Evolutionary conservation across 495 filamentous ascomycete genomes (phyloP).

Genomic region (Daldinia bambusicola): DNA sequence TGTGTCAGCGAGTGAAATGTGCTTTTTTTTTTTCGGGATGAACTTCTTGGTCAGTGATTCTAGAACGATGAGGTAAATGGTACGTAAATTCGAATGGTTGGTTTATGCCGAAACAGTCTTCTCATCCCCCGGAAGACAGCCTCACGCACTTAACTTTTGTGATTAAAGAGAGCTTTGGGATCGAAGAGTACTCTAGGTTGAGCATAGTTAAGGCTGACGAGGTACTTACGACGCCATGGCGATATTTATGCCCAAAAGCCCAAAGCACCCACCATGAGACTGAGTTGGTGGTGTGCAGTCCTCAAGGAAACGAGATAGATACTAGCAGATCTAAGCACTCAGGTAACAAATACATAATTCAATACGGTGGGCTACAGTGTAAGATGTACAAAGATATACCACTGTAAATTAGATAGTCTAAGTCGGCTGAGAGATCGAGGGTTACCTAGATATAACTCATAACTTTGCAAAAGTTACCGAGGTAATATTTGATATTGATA

Average conservation of each 20-base stretch:
- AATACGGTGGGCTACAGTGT: not conserved
- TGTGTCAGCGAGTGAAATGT: slow-evolving; percentile 1
- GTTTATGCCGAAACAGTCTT: not conserved
- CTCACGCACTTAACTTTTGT: too few relatives aligned
- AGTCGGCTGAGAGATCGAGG: not conserved
- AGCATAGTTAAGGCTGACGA: not conserved
- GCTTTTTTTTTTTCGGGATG: not conserved
- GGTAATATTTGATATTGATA: not conserved
- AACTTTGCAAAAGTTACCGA: too few relatives aligned
- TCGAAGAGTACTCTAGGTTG: too few relatives aligned
- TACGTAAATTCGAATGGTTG: not conserved
- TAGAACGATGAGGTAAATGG: not conserved
- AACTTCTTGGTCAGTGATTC: not conserved
- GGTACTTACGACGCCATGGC: not conserved
- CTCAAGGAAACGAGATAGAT: not conserved
- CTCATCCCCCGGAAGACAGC: too few relatives aligned
- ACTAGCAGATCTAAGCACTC: not conserved
- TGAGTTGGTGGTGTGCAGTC: not conserved
- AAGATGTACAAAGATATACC: not conserved
- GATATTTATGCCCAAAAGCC: slow-evolving; percentile 1
- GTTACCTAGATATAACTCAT: not conserved
- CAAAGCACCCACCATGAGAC: not conserved
- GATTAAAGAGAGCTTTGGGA: too few relatives aligned
- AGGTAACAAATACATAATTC: not conserved
- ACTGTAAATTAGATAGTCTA: not conserved